Conservation (phyloP, 1,284 basidiomycete genomes). For the Leccinum pallidistipes region DNA sequence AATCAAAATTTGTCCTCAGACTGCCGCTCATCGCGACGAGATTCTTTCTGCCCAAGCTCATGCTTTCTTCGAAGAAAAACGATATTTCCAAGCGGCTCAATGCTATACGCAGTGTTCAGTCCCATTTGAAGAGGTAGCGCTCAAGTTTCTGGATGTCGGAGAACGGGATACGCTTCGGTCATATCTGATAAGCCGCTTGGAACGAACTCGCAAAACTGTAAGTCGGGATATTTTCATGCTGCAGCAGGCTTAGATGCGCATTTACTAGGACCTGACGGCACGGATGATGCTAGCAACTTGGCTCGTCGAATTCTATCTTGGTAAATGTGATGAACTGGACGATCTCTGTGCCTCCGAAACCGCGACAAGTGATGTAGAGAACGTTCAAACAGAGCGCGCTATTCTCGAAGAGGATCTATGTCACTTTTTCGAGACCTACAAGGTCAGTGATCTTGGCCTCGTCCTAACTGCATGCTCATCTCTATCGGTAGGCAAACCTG, state of each 20-base stretch:
- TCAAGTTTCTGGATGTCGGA: conserved; percentile 87
- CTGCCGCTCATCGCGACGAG: conserved; percentile 80
- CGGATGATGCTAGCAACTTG: conserved; percentile 98
- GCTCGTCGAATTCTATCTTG: conserved; percentile 97
- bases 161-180: conserved; percentile 93
- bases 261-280: conserved; percentile 79
- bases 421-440: conserved; percentile 92
- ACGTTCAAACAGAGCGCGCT: conserved; percentile 76
- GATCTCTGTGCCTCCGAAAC: conserved; percentile 86
- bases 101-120: conserved; percentile 88
- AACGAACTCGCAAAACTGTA: conserved; percentile 78
- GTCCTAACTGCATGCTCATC: conserved; percentile 1
- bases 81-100: conserved; percentile 51
- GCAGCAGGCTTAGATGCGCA: not conserved
- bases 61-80: not conserved
- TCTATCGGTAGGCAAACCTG: conserved; percentile 63
- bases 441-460: conserved; percentile 44
- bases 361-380: conserved; percentile 84
- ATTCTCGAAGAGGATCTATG: conserved; percentile 92
- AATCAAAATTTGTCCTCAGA: conserved; percentile 44
- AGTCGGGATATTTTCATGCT: conserved; percentile 21
- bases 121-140: conserved; percentile 89
- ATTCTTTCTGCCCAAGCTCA: conserved; percentile 87
- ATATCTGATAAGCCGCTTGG: conserved; percentile 87
- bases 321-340: conserved; percentile 95